These are phyloP conservation scores for Schizochytrium sp. DNA, from an alignment of 108 stramenopile genomes.

Conservation along the genomic window DNA sequence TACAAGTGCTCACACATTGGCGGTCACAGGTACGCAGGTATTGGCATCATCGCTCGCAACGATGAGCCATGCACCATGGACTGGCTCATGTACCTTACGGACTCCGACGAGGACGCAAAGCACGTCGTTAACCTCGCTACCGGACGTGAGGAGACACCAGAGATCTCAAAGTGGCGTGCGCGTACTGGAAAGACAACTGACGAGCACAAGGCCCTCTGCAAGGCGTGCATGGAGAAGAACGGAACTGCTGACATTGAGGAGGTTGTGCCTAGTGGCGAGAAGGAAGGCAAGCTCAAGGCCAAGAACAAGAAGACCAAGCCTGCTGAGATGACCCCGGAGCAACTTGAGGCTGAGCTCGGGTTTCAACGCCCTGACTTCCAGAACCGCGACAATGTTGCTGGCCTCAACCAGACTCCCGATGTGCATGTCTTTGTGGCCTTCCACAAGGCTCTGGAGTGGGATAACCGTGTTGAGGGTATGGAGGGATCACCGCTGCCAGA, in stretches of 20 bases:
- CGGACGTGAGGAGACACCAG: constrained; percentile 15
- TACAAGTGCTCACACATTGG: constrained; percentile 50
- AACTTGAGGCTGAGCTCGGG: neutral
- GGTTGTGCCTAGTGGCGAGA: neutral
- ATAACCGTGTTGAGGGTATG: neutral
- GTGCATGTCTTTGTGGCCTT: constrained; percentile 49
- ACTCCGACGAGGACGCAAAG: constrained; percentile 47
- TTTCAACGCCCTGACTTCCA: neutral
- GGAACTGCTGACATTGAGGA: constrained; percentile 38
- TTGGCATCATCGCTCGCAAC: constrained; percentile 23
- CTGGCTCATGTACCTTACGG: constrained; percentile 47
- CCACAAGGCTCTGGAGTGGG: neutral
- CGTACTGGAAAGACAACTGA: constrained; percentile 18
- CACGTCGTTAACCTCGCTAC: constrained; percentile 12
- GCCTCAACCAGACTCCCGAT: neutral
- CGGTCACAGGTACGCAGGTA: constrained; percentile 51
- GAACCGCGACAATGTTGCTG: constrained; percentile 1
- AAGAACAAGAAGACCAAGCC: constrained; percentile 17
- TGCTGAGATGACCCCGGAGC: neutral
- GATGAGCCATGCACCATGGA: constrained; percentile 19
- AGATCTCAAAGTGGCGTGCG: neutral
- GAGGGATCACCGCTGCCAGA: neutral
- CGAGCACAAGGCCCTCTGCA: constrained; percentile 33
- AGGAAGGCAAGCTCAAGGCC: neutral
- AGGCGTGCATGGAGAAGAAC: constrained; percentile 20